phyloP scores from a whole-genome alignment of 148 eudicot species.

The Silene conica region DNA sequence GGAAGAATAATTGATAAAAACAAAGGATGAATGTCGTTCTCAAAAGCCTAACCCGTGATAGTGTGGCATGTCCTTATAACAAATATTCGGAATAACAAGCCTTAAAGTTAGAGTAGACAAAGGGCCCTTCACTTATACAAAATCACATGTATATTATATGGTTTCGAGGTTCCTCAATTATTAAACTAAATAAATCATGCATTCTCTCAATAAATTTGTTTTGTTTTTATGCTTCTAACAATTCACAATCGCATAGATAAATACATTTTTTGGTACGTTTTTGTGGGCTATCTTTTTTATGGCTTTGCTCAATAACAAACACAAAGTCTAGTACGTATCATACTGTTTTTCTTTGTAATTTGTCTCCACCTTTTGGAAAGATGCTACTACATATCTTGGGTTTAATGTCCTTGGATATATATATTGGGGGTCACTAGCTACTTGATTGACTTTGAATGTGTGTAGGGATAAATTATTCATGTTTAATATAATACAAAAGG shows the following conservation, averaged over 20 bases:
- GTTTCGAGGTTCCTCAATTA: slow-evolving; percentile 12
- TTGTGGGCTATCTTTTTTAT: no score
- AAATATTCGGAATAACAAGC: slow-evolving; percentile 12
- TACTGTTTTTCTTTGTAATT: no score
- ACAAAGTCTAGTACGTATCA: no score
- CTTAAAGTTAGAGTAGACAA: neutral
- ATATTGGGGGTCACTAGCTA: no score
- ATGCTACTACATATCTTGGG: no score
- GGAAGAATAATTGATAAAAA: slow-evolving; percentile 5
- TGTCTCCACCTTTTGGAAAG: neutral
- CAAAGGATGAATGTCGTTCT: slow-evolving; percentile 30
- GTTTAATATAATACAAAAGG: no score
- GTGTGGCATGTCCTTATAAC: slow-evolving; percentile 22
- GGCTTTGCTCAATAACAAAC: no score
- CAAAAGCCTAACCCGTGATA: slow-evolving; percentile 46
- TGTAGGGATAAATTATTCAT: no score
- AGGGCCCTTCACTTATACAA: slow-evolving; percentile 23
- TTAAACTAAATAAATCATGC: slow-evolving; percentile 10
- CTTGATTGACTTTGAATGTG: no score
- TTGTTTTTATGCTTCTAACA: neutral
- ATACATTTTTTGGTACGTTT: no score
- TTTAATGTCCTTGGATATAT: no score
- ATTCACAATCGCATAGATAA: neutral
- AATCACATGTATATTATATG: slow-evolving; percentile 22
- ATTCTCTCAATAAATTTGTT: neutral